Conservation (phyloP, 2,329 filamentous ascomycete species). For the Fonsecaea monophora region DNA sequence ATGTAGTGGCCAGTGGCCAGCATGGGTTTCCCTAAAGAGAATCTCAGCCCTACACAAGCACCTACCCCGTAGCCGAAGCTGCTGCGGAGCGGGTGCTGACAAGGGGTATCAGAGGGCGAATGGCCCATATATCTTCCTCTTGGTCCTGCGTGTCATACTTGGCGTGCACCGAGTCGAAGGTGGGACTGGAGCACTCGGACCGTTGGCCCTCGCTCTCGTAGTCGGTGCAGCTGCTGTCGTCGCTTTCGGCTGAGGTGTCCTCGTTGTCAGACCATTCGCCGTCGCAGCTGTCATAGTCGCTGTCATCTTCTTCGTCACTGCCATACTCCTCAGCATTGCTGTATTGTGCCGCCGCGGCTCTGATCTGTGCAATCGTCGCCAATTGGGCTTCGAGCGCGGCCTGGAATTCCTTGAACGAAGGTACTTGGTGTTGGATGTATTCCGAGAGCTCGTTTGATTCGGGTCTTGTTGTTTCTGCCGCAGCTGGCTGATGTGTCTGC, state of each 20-base stretch:
- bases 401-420: constrained; percentile 35
- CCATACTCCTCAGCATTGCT: constrained; percentile 14
- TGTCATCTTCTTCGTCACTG: constrained; percentile 18
- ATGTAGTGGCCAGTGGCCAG: neutral
- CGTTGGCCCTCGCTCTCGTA: constrained; percentile 29
- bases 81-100: constrained; percentile 5
- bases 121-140: constrained; percentile 29
- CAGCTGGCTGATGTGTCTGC: neutral
- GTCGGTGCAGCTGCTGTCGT: constrained; percentile 35
- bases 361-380: constrained; percentile 25
- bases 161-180: constrained; percentile 18
- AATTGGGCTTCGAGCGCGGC: constrained; percentile 33
- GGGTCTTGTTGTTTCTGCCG: neutral
- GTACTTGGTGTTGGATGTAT: constrained; percentile 28
- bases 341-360: constrained; percentile 6
- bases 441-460: constrained; percentile 20
- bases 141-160: constrained; percentile 21
- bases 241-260: constrained; percentile 30
- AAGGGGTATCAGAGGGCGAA: constrained; percentile 28
- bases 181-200: constrained; percentile 29
- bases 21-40: neutral
- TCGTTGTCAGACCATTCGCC: constrained; percentile 28
- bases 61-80: too few relatives aligned
- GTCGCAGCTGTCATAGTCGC: constrained; percentile 25
- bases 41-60: constrained; percentile 18